Evolutionary conservation across 176 grass and related monocot genomes (phyloP), one percentile per base, ranked within the genome.

Genomic region (Miscanthus lutarioriparius): DNA sequence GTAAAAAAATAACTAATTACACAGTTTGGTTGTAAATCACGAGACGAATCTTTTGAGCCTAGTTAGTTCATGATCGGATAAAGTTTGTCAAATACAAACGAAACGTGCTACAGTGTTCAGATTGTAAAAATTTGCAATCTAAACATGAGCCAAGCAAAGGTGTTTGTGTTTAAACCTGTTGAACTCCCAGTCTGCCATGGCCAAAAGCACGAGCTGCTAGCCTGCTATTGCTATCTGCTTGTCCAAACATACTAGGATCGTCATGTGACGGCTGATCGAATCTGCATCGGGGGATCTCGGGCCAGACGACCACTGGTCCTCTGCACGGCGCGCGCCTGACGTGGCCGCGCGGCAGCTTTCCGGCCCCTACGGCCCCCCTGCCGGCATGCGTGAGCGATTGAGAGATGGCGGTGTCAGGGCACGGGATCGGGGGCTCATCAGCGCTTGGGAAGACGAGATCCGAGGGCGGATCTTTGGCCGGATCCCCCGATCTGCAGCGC

Each of bases 291-390:
- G 64, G 76, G 56, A 74, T 79, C 54, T 37, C 70, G 47, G 28
- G 5, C 7, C 49, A 37, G 35, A 20, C 16, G 20, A 13, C 30
- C 11, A 7, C n/a, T 59, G 66, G 41, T 33, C 36, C 6, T 37
- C 10, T 5, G 2, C 32, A 23, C 9, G 20, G 36, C 49, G 45
- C 23, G 16, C 10, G 36, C 37, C 68, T 83, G 69, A 78, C 79
- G 84, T 83, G 80, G 80, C 40, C 4, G 85, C 89, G 76, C 68
- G 85, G 75, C 80, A 76, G 75, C 61, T 48, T 62, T 5, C 75
- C 19, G 89, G 80, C 80, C 85, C 89, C 85, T 76, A 87, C 89
- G 80, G 59, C 63, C 71, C 77, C 67, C 33, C 38, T 36, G 53
- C 53, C 9, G 22, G n/a, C 58, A 12, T 62, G 61, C 26, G 62